These are phyloP conservation scores for Colletotrichum filicis DNA, from an alignment of 2,329 filamentous ascomycete genomes.

Conservation along the genomic window DNA sequence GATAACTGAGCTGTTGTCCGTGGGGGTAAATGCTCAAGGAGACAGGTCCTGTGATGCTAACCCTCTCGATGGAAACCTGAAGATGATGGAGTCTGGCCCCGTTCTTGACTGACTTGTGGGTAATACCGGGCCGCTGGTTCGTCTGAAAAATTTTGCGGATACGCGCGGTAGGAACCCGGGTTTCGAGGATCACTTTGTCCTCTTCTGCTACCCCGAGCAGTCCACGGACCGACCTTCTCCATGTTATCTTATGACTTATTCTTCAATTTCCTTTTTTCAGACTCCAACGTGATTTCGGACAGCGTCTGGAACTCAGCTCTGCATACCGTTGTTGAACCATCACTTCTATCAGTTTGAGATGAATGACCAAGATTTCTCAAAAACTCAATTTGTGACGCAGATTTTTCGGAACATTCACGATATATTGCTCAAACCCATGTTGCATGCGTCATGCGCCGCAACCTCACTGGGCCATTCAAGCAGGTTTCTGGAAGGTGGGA, in stretches of 20 bases:
- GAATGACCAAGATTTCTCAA: too few relatives aligned
- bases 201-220: too few relatives aligned
- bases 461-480: neutral
- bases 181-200: neutral
- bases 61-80: neutral
- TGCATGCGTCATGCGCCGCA: neutral
- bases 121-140: neutral
- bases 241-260: neutral
- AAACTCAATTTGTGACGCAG: neutral
- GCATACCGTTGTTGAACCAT: neutral
- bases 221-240: neutral
- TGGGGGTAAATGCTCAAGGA: neutral
- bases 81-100: neutral
- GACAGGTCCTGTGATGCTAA: neutral
- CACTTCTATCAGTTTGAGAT: neutral
- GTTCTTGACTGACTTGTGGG: neutral
- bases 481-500: slow-evolving; percentile 20
- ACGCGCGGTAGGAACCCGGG: neutral
- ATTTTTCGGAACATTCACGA: neutral
- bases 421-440: neutral
- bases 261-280: neutral
- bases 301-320: neutral
- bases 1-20: neutral
- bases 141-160: neutral
- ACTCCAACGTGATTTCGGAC: neutral